Percentiles rank a stretch among this genome's conserved stretches.
phyloP scores from a whole-genome alignment of 164 flowering plant genomes.

The Berberis thunbergii region DNA sequence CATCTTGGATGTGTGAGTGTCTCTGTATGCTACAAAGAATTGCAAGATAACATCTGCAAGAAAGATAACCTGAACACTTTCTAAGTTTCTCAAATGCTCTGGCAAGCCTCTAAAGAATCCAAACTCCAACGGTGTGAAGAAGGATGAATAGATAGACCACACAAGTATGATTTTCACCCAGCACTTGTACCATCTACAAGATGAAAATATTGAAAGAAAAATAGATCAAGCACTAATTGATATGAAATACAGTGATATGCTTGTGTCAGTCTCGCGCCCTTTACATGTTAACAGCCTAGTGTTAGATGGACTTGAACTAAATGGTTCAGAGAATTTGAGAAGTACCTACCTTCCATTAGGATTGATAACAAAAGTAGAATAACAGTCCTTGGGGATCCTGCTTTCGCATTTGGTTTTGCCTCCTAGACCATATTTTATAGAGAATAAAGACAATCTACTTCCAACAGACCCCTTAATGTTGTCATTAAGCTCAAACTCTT shows the following conservation, averaged over 20 bases:
- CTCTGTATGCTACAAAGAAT: background rate
- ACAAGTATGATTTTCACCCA: background rate
- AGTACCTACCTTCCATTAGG: background rate
- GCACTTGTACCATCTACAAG: background rate
- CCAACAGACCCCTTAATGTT: background rate
- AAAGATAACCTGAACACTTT: background rate
- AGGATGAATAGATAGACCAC: background rate
- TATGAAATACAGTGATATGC: background rate
- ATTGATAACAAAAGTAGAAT: background rate
- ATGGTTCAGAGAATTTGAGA: no score
- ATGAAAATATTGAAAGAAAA: background rate
- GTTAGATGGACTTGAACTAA: no score
- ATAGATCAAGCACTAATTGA: background rate
- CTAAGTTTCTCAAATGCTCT: background rate
- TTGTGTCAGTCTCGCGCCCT: no score
- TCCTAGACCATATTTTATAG: background rate
- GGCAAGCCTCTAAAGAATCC: background rate
- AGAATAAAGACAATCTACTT: background rate
- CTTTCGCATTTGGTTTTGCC: background rate
- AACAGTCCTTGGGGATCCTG: background rate
- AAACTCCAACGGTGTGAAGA: background rate
- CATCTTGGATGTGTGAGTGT: background rate
- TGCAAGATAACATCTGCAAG: background rate
- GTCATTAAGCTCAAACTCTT: background rate
- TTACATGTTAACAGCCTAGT: no score